A percentile compares a stretch with the other conserved stretches of the same genome.
phyloP scores from a whole-genome alignment of 768 basidiomycete genomes.

The Suillus brevipes region DNA sequence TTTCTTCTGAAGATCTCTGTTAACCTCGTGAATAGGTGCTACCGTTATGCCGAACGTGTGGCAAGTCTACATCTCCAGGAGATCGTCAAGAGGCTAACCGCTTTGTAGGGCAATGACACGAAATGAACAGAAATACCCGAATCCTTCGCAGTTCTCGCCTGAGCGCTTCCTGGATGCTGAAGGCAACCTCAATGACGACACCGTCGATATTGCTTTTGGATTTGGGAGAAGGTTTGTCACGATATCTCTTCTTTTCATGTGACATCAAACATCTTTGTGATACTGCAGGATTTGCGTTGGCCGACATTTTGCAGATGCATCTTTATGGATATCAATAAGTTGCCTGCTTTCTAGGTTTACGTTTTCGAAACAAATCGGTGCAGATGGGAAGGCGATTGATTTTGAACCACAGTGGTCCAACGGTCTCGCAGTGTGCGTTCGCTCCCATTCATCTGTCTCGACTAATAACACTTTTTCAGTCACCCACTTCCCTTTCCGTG shows the following conservation, averaged over 20 bases:
- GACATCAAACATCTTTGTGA: not conserved
- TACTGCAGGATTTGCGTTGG: slow-evolving; percentile 25
- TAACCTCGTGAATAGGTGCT: slow-evolving; percentile 18
- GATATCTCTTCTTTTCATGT: not conserved
- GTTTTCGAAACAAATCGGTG: slow-evolving; percentile 25
- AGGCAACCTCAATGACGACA: slow-evolving; percentile 26
- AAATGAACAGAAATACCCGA: slow-evolving; percentile 32
- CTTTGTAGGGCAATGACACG: slow-evolving; percentile 34
- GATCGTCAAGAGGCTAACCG: not conserved
- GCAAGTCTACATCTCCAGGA: slow-evolving; percentile 14
- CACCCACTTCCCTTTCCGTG: slow-evolving; percentile 20
- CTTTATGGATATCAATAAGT: slow-evolving; percentile 29
- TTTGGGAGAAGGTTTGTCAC: slow-evolving; percentile 27
- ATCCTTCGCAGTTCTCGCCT: slow-evolving; percentile 34
- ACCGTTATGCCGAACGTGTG: slow-evolving; percentile 30
- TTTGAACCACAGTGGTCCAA: slow-evolving; percentile 19
- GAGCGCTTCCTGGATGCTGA: slow-evolving; percentile 28
- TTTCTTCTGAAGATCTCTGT: not conserved
- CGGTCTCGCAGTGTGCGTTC: slow-evolving; percentile 18
- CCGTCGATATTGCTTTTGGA: slow-evolving; percentile 22
- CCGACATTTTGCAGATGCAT: slow-evolving; percentile 25
- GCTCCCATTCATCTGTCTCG: too few relatives aligned
- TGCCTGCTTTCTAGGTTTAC: slow-evolving; percentile 30
- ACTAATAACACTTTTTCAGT: slow-evolving; percentile 13
- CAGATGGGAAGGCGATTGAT: slow-evolving; percentile 23